Percentiles rank a stretch among this genome's conserved stretches.
Conservation (phyloP, 441 rosid genomes). For the Erysimum cheiri region DNA sequence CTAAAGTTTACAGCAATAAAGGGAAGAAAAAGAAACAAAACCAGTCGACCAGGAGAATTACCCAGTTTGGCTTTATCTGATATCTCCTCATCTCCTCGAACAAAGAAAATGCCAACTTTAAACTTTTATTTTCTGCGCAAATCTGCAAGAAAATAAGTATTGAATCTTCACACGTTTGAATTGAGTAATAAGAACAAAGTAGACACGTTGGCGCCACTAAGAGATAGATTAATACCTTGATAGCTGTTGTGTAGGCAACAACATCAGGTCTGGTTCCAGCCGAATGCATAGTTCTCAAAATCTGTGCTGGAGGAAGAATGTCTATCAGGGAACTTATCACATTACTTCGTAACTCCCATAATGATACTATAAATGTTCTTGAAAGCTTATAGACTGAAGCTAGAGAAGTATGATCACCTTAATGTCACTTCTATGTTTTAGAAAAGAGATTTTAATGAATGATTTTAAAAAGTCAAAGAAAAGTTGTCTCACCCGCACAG, state of each 20-base stretch:
- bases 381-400: conserved; percentile 24
- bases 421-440: conserved; percentile 10
- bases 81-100: conserved; percentile 83
- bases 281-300: conserved; percentile 73
- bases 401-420: conserved; percentile 26
- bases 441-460: conserved; percentile 25
- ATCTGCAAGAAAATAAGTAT: conserved; percentile 56
- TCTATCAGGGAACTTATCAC: conserved; percentile 43
- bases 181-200: conserved; percentile 36
- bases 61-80: conserved; percentile 80
- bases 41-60: conserved; percentile 41
- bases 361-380: not conserved
- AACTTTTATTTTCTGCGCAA: conserved; percentile 63
- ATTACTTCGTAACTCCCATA: conserved; percentile 4
- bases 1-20: conserved; percentile 5
- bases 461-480: conserved; percentile 7
- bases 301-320: conserved; percentile 68
- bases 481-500: conserved; percentile 66
- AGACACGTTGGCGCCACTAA: conserved; percentile 19
- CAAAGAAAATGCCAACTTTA: conserved; percentile 76
- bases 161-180: conserved; percentile 36
- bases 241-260: conserved; percentile 86
- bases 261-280: conserved; percentile 87
- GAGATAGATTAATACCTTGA: conserved; percentile 65
- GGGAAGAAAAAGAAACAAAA: conserved; percentile 22